Evolutionary conservation across 2,329 filamentous ascomycete genomes (phyloP), one percentile per base, ranked within the genome.

Genomic region (Epichloe aotearoae): DNA sequence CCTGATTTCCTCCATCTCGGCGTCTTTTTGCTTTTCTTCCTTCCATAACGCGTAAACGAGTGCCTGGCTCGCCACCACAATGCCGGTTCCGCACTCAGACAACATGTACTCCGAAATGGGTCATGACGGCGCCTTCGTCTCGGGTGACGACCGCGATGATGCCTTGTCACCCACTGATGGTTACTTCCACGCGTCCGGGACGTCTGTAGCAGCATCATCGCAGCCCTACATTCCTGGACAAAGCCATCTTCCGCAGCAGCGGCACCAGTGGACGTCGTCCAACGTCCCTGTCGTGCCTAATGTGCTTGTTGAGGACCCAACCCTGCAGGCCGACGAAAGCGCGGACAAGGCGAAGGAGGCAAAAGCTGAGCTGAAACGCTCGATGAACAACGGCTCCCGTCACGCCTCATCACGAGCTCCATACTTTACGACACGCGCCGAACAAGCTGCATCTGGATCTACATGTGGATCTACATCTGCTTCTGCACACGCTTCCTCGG

Each of bases 161-260:
- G 63, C 64, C 40, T 62, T 75, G 51, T 76, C 73, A 33, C 74
- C 74, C 39, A 69, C 72, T n/a, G 72, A 77, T 53, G 74, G 73
- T 37, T 75, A 75, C 67, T 77, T 77, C 59, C 66, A 67, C 57
- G 64, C 66, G 60, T 69, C 68, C 30, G 66, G 64, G 51, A 54
- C 54, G 47, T 58, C 57, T 19, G 56, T 52, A 47, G 53, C 49
- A 12, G 55, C 58, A 52, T 58, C 62, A 53, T 60, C 57, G 17
- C 53, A 53, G 8, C 55, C 49, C 26, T 38, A 40, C 12, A 14
- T 26, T 6, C 19, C 33, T 39, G 36, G 17, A n/a, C 36, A n/a
- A 12, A 23, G 6, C 36, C 6, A 36, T 40, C 51, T 50, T 12
- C 54, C 52, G 20, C 55, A 53, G 19, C 43, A 52, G 44, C 56